Conservation (phyloP, 1,284 basidiomycete species). For the Salmacisia buchloeana region DNA sequence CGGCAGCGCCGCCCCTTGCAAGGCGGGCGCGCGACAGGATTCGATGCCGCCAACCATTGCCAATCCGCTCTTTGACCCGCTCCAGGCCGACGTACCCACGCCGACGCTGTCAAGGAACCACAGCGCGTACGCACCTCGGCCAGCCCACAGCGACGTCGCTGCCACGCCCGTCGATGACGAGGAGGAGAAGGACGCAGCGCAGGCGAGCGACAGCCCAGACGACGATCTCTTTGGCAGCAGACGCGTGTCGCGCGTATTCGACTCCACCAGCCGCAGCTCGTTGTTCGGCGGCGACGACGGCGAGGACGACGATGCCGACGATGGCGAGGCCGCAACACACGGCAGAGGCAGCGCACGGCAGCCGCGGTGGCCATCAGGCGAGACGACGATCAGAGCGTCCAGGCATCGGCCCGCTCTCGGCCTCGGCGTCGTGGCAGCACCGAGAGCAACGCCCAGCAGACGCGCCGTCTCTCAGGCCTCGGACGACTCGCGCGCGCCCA, state of each 20-base stretch:
- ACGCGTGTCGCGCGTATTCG: background rate
- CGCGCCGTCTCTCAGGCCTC: background rate
- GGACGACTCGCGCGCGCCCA: background rate
- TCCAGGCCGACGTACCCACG: background rate
- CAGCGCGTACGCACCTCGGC: background rate
- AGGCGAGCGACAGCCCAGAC: background rate
- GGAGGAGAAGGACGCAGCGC: background rate
- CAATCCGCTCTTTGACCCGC: constrained; percentile 4
- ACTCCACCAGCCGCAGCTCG: background rate
- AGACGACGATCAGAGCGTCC: too few relatives aligned
- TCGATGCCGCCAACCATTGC: background rate
- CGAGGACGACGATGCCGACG: background rate
- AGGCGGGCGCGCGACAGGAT: background rate
- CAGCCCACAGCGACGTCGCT: background rate
- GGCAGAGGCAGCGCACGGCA: too few relatives aligned
- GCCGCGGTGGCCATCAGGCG: too few relatives aligned
- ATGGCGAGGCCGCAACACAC: too few relatives aligned
- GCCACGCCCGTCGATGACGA: too few relatives aligned
- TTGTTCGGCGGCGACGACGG: background rate
- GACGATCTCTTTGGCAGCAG: background rate
- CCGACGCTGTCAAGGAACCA: background rate
- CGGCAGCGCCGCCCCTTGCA: too few relatives aligned
- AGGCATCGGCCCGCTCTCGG: too few relatives aligned
- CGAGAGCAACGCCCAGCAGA: too few relatives aligned
- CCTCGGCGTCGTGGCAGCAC: too few relatives aligned